Evolutionary conservation across 202 grass and related monocot genomes (phyloP).

Genomic region (Panicum virgatum): DNA sequence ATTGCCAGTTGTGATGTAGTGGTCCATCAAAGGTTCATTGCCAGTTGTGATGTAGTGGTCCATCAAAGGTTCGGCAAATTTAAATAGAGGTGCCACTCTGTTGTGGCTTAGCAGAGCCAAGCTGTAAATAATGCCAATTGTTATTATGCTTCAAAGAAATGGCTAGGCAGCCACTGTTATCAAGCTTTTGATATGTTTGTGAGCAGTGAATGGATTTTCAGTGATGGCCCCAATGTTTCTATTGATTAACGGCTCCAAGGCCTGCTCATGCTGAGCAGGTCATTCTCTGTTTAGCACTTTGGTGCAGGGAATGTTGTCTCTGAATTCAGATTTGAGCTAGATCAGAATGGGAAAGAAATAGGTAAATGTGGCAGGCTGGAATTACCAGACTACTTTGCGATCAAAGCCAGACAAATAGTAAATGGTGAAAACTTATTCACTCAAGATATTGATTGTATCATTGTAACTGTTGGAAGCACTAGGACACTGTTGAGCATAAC

Average conservation of each 20-base stretch:
- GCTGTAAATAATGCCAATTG: neutral
- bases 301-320: neutral
- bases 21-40: constrained; percentile 27
- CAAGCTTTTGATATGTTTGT: neutral
- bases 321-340: neutral
- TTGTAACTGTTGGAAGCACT: neutral
- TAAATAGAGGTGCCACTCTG: neutral
- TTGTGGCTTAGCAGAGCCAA: neutral
- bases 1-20: constrained; percentile 31
- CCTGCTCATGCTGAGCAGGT: neutral
- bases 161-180: neutral
- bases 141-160: constrained; percentile 1
- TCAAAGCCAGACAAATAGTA: neutral
- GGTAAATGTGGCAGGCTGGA: neutral
- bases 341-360: neutral
- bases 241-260: neutral
- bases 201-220: neutral
- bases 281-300: neutral
- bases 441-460: neutral
- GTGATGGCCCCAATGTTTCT: neutral
- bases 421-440: neutral
- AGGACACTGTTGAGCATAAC: neutral
- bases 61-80: constrained; percentile 8
- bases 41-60: constrained; percentile 37
- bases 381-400: neutral